Conservation (phyloP, 805 yeast genomes). For the Nematodospora valgi region DNA sequence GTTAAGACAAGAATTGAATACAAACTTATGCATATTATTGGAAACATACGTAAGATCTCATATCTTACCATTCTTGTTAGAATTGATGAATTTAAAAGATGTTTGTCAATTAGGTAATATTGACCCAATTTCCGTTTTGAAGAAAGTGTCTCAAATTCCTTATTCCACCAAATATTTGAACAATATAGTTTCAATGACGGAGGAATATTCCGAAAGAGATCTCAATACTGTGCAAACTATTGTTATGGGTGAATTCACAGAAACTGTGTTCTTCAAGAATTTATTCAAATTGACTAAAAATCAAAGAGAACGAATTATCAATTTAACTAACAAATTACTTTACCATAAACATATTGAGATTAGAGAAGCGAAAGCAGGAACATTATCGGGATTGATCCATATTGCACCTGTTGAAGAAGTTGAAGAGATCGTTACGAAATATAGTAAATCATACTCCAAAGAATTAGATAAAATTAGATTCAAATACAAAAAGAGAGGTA, state of each 20-base stretch:
- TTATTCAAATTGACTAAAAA: slow-evolving; percentile 47
- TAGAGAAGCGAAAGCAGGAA: slow-evolving; percentile 66
- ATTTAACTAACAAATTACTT: slow-evolving; percentile 49
- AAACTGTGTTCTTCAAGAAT: slow-evolving; percentile 68
- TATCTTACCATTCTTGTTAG: slow-evolving; percentile 67
- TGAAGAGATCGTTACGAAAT: slow-evolving; percentile 38
- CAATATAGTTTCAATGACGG: slow-evolving; percentile 35
- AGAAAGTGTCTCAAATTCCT: slow-evolving; percentile 42
- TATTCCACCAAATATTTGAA: slow-evolving; percentile 20
- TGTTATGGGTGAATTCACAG: slow-evolving; percentile 65
- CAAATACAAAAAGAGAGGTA: slow-evolving; percentile 35
- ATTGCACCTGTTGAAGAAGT: slow-evolving; percentile 48
- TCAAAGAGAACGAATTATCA: slow-evolving; percentile 50
- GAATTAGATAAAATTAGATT: slow-evolving; percentile 41
- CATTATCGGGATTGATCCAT: slow-evolving; percentile 80
- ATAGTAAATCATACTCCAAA: slow-evolving; percentile 27
- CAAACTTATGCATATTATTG: slow-evolving; percentile 52
- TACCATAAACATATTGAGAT: slow-evolving; percentile 69
- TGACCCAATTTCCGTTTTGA: slow-evolving; percentile 48
- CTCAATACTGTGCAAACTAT: slow-evolving; percentile 50
- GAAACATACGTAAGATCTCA: slow-evolving; percentile 46
- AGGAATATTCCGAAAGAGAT: slow-evolving; percentile 26
- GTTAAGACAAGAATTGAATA: slow-evolving; percentile 50
- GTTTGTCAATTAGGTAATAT: slow-evolving; percentile 69
- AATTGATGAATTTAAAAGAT: slow-evolving; percentile 67